These are phyloP conservation scores for Sphaerostilbella broomeana DNA, from an alignment of 2,329 filamentous ascomycete species.

Conservation along the genomic window DNA sequence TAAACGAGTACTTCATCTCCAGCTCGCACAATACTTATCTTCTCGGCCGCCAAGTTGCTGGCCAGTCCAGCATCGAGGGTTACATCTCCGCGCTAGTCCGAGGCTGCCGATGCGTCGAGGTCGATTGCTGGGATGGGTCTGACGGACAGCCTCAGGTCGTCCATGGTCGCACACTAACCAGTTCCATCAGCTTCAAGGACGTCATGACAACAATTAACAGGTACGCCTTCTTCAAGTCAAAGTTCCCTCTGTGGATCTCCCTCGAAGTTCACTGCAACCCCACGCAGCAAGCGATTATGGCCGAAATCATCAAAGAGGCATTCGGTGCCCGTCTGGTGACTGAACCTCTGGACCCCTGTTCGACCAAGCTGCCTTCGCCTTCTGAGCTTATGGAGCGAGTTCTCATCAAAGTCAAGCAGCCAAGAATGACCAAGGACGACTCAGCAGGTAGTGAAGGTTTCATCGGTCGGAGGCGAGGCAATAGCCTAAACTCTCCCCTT, in stretches of 20 bases:
- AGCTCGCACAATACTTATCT: constrained; percentile 99
- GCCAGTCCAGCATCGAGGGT: constrained; percentile 86
- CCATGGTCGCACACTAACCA: constrained; percentile 85
- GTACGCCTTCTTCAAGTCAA: constrained; percentile 84
- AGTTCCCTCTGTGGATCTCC: constrained; percentile 86
- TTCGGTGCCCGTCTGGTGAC: constrained; percentile 76
- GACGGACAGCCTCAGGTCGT: constrained; percentile 85
- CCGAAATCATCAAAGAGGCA: constrained; percentile 76
- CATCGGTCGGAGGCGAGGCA: constrained; percentile 48
- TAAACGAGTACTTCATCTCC: constrained; percentile 97
- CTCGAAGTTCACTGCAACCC: constrained; percentile 90
- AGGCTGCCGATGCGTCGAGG: constrained; percentile 91
- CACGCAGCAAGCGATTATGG: constrained; percentile 80
- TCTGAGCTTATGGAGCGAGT: constrained; percentile 78
- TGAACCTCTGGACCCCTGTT: constrained; percentile 63
- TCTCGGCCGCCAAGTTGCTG: constrained; percentile 80
- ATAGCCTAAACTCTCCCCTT: constrained; percentile 64
- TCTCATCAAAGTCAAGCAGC: constrained; percentile 90
- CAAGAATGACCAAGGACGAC: constrained; percentile 39
- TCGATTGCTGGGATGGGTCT: constrained; percentile 94
- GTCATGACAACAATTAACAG: constrained; percentile 90
- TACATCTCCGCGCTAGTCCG: constrained; percentile 85
- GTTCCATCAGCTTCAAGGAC: constrained; percentile 80
- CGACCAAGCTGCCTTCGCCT: constrained; percentile 70
- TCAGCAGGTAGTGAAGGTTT: constrained; percentile 24